Percentiles rank a stretch among this genome's conserved stretches.
phyloP scores from a whole-genome alignment of 2,329 filamentous ascomycete genomes.

The Myriosclerotinia scirpicola region DNA sequence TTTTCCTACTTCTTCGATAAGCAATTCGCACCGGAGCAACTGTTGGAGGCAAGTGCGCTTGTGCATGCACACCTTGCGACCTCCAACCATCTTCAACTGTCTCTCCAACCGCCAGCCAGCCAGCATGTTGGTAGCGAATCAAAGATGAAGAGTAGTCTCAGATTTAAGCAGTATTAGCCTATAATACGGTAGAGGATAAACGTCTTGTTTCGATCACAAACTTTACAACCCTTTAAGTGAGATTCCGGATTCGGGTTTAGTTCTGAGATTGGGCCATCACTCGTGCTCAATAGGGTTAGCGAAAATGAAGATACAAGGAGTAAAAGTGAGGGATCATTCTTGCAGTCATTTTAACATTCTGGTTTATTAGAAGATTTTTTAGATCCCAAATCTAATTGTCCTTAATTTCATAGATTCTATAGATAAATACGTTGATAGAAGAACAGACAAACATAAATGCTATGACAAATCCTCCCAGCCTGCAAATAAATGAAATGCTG shows the following conservation, averaged over 20 bases:
- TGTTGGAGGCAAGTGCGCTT: too few relatives aligned
- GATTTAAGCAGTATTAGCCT: too few relatives aligned
- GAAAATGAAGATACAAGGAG: background rate
- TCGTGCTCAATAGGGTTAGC: background rate
- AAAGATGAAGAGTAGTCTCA: too few relatives aligned
- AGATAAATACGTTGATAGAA: slow-evolving; percentile 13
- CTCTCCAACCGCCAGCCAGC: too few relatives aligned
- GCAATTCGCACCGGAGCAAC: too few relatives aligned
- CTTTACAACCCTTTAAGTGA: too few relatives aligned
- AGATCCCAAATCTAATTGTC: background rate
- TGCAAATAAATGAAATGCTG: slow-evolving; percentile 5
- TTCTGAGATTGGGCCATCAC: background rate
- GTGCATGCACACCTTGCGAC: too few relatives aligned
- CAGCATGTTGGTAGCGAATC: too few relatives aligned
- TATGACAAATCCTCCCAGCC: background rate
- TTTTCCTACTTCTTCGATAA: too few relatives aligned
- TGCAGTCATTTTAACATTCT: background rate
- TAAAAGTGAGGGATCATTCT: background rate
- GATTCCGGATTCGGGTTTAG: background rate
- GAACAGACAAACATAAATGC: slow-evolving; percentile 3
- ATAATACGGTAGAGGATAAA: too few relatives aligned
- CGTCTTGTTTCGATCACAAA: too few relatives aligned
- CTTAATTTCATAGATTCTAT: slow-evolving; percentile 17
- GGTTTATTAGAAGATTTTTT: background rate
- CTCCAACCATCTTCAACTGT: too few relatives aligned